phyloP scores from a whole-genome alignment of 2,329 filamentous ascomycete species.

The Diaporthe humulicola region DNA sequence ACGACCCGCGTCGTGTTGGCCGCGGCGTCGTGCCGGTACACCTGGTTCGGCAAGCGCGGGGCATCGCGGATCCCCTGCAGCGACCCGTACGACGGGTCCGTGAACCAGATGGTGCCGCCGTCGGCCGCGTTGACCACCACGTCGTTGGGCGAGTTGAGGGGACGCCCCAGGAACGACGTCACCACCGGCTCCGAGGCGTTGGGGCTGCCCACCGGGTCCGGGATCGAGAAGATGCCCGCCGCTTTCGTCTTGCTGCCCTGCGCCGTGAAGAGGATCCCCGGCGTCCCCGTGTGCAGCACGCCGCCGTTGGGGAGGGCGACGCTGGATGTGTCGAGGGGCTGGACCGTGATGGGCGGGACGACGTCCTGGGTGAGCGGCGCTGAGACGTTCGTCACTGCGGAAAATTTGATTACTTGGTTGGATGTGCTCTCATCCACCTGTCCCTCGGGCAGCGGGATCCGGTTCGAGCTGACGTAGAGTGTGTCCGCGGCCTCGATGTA shows the following conservation, averaged over 20 bases:
- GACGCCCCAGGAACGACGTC: constrained; percentile 56
- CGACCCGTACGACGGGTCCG: constrained; percentile 62
- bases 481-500: constrained; percentile 33
- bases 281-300: not conserved
- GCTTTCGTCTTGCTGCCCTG: constrained; percentile 37
- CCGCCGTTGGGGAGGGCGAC: constrained; percentile 39
- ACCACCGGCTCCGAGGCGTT: constrained; percentile 48
- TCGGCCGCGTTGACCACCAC: constrained; percentile 52
- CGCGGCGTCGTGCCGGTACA: constrained; percentile 60
- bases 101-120: constrained; percentile 62
- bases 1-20: constrained; percentile 56
- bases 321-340: constrained; percentile 17
- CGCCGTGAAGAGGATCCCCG: constrained; percentile 36
- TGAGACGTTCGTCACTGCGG: constrained; percentile 35
- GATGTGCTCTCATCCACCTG: constrained; percentile 35
- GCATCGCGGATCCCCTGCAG: constrained; percentile 59
- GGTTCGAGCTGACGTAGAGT: constrained; percentile 39
- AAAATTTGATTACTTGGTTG: constrained; percentile 37
- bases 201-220: constrained; percentile 35
- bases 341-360: constrained; percentile 18
- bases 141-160: constrained; percentile 64
- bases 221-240: constrained; percentile 36
- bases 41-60: constrained; percentile 58
- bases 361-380: not conserved
- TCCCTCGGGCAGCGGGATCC: constrained; percentile 34